Base-by-base conservation (phyloP, 169 alveolate species). In the Amoebophrya sp. region DNA sequence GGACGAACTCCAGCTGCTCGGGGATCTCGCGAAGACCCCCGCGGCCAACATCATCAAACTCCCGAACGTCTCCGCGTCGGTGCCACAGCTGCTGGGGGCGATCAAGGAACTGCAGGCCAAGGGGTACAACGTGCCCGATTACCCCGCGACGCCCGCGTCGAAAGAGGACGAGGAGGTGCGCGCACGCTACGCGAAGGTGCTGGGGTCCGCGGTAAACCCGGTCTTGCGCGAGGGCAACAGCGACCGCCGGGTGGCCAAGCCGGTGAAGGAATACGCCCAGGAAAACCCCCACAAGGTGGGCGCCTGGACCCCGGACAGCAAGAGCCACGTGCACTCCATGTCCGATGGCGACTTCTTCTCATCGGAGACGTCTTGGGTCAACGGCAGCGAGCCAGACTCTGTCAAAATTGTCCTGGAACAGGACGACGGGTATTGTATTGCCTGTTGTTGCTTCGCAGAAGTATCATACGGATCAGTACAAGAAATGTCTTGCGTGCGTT, bases 221-320 rank as follows among this genome's bases (percentile, higher is more conserved):
- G 93, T 92, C 35, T 39, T 92, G 89, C 93, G 93, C 23, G 93
- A 92, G 33, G 93, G 93, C 89, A 92, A 92, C 93, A 89, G 92
- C 32, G 93, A 92, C 25, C 93, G 93, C 23, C 92, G 93, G 2
- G 93, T 92, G 40, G 93, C 93, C 0, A 23, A 39, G 39, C 93
- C 93, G 0, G 93, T 92, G 88, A 92, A 92, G 93, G 91, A 92
- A 91, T 41, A 33, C 40, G 94, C 94, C 41, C 40, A 53, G 88
- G 89, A 90, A 91, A 40, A 92, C 91, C 94, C 94, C 0, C 94
- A 92, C 94, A 66, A 47, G 53, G 89, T 92, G 92, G 94, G 94
- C 40, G 39, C 35, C n/a, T 92, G 94, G 94, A 12, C 39, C 39
- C 39, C 90, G 0, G 92, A 89, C 32, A 41, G 89, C 90, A 77